phyloP scores from a whole-genome alignment of 345 rosid species.

The Crucihimalaya himalaica region DNA sequence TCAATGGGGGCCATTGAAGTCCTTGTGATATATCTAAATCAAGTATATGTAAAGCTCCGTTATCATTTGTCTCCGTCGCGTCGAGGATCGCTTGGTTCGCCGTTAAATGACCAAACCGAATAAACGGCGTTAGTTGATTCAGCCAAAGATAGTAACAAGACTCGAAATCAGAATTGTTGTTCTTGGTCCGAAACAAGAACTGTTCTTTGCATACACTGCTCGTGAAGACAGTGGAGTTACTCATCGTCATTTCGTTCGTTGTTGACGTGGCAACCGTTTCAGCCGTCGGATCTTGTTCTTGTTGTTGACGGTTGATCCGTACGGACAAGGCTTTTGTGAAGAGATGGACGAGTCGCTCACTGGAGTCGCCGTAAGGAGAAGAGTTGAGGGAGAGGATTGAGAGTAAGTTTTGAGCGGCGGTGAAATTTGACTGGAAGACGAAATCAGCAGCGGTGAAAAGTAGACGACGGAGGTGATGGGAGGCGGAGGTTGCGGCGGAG shows the following conservation, averaged over 20 bases:
- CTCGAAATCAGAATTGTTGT: conserved; percentile 43
- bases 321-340: conserved; percentile 78
- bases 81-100: conserved; percentile 96
- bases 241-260: conserved; percentile 23
- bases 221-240: conserved; percentile 38
- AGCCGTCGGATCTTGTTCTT: conserved; percentile 22
- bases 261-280: conserved; percentile 28
- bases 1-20: conserved; percentile 96
- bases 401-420: conserved; percentile 70
- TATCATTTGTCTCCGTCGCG: conserved; percentile 54
- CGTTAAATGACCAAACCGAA: conserved; percentile 84
- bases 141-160: conserved; percentile 77
- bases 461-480: conserved; percentile 67
- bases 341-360: conserved; percentile 68
- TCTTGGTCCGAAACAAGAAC: conserved; percentile 37
- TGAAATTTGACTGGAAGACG: conserved; percentile 66
- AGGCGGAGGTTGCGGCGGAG: conserved; percentile 30
- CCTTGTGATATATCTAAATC: conserved; percentile 98
- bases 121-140: conserved; percentile 86
- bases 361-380: conserved; percentile 81
- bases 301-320: conserved; percentile 53
- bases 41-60: conserved; percentile 64
- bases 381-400: conserved; percentile 57
- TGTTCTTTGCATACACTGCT: conserved; percentile 44
- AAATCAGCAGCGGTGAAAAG: conserved; percentile 71